Evolutionary conservation across 371 early-diverging fungal species (phyloP).

Genomic region (Neoconidiobolus thromboides): DNA sequence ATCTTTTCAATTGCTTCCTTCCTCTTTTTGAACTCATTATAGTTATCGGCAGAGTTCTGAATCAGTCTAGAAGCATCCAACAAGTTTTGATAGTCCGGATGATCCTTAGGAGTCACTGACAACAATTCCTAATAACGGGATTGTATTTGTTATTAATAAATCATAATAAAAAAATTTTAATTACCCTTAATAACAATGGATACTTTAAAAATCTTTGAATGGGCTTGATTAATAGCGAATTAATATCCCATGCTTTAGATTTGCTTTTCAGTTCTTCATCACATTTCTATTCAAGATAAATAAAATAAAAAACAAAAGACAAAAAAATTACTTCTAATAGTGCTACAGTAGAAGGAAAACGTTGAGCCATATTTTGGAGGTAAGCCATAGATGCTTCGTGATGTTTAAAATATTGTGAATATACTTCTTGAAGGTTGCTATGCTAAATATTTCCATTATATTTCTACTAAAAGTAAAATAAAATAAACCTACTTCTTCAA

Average conservation of each 20-base stretch:
- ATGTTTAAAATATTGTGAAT: conserved; percentile 55
- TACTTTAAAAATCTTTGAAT: conserved; percentile 75
- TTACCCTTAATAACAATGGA: conserved; percentile 45
- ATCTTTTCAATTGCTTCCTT: conserved; percentile 67
- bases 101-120: conserved; percentile 26
- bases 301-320: neutral
- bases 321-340: conserved; percentile 24
- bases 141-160: neutral
- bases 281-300: conserved; percentile 15
- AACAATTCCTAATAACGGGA: conserved; percentile 29
- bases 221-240: conserved; percentile 61
- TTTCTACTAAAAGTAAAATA: too few relatives aligned
- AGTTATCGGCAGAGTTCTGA: conserved; percentile 49
- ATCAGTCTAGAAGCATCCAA: conserved; percentile 22
- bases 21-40: conserved; percentile 63
- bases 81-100: conserved; percentile 33
- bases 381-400: conserved; percentile 41
- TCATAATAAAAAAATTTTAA: neutral
- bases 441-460: neutral
- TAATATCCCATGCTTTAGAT: conserved; percentile 63
- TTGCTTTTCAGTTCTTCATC: conserved; percentile 29
- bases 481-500: neutral
- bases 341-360: conserved; percentile 18
- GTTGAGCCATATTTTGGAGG: conserved; percentile 30
- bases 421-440: conserved; percentile 17